Percentiles rank a stretch among this genome's conserved stretches.
phyloP scores from a whole-genome alignment of 2,329 filamentous ascomycete genomes.

The Pseudogymnoascus sp. region DNA sequence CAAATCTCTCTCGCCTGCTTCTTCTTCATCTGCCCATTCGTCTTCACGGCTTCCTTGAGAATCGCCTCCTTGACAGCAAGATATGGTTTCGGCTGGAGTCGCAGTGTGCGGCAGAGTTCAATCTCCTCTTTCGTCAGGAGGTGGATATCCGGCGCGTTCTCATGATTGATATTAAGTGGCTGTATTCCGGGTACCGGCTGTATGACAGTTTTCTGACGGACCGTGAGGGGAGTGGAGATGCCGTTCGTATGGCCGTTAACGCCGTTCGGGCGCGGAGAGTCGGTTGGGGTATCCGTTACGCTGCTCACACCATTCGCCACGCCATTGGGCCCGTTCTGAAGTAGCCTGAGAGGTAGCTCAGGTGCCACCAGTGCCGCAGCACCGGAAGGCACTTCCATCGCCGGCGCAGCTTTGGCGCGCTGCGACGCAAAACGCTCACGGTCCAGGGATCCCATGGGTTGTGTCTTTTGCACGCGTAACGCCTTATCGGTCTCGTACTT shows the following conservation, averaged over 20 bases:
- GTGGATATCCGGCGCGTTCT: conserved; percentile 71
- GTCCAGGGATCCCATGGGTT: conserved; percentile 75
- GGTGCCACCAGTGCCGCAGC: conserved; percentile 70
- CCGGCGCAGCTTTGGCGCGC: conserved; percentile 52
- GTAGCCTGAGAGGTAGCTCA: conserved; percentile 58
- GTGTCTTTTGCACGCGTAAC: conserved; percentile 57
- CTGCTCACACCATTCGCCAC: neutral
- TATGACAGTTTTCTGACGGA: conserved; percentile 44
- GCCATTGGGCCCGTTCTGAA: conserved; percentile 29
- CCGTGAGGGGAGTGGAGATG: conserved; percentile 27
- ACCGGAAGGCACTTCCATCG: conserved; percentile 63
- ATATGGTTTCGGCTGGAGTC: conserved; percentile 89
- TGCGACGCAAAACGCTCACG: conserved; percentile 67
- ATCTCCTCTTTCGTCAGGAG: conserved; percentile 76
- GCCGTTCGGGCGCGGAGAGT: conserved; percentile 35
- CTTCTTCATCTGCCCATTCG: conserved; percentile 83
- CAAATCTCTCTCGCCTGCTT: conserved; percentile 86
- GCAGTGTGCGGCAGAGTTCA: conserved; percentile 75
- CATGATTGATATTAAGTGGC: conserved; percentile 39
- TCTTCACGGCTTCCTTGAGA: conserved; percentile 83
- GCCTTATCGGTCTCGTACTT: conserved; percentile 90
- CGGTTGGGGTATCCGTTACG: conserved; percentile 19
- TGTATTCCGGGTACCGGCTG: conserved; percentile 38
- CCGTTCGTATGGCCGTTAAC: conserved; percentile 45
- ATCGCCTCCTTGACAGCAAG: conserved; percentile 88